Evolutionary conservation across 2,329 filamentous ascomycete species (phyloP), one percentile per base, ranked within the genome.

Genomic region (Arthrobotrys megalospora): DNA sequence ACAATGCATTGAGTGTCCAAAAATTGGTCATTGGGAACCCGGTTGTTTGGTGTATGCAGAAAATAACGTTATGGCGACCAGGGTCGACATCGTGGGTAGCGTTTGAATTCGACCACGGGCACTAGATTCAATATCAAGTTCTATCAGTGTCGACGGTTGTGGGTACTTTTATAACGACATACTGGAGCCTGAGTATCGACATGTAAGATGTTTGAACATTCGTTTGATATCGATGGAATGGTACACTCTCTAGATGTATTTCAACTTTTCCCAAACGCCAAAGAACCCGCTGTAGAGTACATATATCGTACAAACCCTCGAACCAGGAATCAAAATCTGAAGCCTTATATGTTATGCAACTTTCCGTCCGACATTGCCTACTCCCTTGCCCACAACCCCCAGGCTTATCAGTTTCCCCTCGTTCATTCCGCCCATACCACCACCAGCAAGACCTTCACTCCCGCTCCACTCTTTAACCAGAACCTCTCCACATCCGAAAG

Each of bases 291-390:
- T 43, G n/a, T 60, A 60, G 16, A 60, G 55, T 58, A 60, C 55
- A 60, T 41, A 28, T 60, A 60, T 60, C 55, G 19, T 60, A 60
- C 55, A 60, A 60, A 43, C n/a, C 36, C 11, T n/a, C 55, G 5
- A n/a, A 8, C 43, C 19, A 28, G 3, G 6, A 60, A 36, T 50
- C 32, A 28, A 10, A 21, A 43, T 19, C 32, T 1, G 16, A 10
- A 12, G 19, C 45, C 19, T 60, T 10, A 21, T 7, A 58, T 11
- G 60, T 47, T 50, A 77, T 21, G 75, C 75, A 38, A 78, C 75
- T 86, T 98, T 98, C 83, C 94, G 90, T 66, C 95, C 95, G 60
- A 98, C 92, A 83, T 98, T 99, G 34, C 96, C 96, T 76, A 99
- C 93, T 50, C 96, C 96, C 82, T 90, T 91, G 36, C 96, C 96